A percentile compares a stretch with the other conserved stretches of the same genome.
These are phyloP conservation scores for Pyrenochaeta sp. DNA, from an alignment of 2,329 filamentous ascomycete species.

Conservation along the genomic window DNA sequence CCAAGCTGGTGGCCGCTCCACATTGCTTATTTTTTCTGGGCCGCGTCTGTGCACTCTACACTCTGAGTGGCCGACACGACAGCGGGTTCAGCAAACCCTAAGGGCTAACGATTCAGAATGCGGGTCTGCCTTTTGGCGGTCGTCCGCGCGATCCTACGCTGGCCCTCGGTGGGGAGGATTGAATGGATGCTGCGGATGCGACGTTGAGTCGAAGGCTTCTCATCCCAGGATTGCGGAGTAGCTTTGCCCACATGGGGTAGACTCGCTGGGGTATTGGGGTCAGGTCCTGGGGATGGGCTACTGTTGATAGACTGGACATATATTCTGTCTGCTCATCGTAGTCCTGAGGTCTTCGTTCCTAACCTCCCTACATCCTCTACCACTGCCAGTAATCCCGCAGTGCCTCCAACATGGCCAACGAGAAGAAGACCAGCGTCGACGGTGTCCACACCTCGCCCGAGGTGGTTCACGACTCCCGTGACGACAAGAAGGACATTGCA, in stretches of 20 bases:
- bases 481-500: constrained; percentile 45
- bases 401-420: constrained; percentile 29
- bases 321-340: constrained; percentile 28
- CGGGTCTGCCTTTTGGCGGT: constrained; percentile 7
- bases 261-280: constrained; percentile 25
- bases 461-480: constrained; percentile 14
- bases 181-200: constrained; percentile 14
- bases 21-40: constrained; percentile 26
- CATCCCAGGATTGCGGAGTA: constrained; percentile 29
- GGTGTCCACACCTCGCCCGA: constrained; percentile 26
- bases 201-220: constrained; percentile 20
- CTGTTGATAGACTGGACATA: constrained; percentile 24
- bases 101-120: constrained; percentile 22
- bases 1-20: constrained; percentile 34
- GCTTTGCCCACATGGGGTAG: constrained; percentile 28
- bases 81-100: constrained; percentile 13
- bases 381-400: constrained; percentile 16
- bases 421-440: constrained; percentile 23
- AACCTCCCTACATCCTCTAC: constrained; percentile 16
- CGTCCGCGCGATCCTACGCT: constrained; percentile 12
- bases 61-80: constrained; percentile 22
- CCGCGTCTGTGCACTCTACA: constrained; percentile 25
- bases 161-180: constrained; percentile 15
- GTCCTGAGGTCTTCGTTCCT: constrained; percentile 18
- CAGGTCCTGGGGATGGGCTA: not conserved